These are phyloP conservation scores for Cladophialophora exuberans DNA, from an alignment of 2,329 filamentous ascomycete species.

Conservation along the genomic window DNA sequence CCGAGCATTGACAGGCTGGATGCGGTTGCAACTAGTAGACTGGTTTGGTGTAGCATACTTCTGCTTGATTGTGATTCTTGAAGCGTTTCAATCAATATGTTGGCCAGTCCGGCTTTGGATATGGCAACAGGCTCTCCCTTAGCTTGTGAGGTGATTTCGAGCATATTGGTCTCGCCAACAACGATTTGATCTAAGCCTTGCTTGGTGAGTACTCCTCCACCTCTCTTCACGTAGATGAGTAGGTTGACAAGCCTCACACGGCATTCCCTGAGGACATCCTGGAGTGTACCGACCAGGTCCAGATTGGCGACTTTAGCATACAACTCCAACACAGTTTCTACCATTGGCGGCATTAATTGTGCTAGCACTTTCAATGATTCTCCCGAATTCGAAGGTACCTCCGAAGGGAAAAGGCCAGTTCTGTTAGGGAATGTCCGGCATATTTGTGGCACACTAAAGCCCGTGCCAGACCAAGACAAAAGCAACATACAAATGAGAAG, in stretches of 20 bases:
- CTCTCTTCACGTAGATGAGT: slow-evolving; percentile 22
- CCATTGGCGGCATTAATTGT: slow-evolving; percentile 24
- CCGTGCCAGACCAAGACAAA: slow-evolving; percentile 79
- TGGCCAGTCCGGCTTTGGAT: slow-evolving; percentile 27
- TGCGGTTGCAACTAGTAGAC: slow-evolving; percentile 67
- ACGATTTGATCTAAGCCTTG: slow-evolving; percentile 21
- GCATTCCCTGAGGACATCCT: slow-evolving; percentile 26
- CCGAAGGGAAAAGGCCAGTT: slow-evolving; percentile 18
- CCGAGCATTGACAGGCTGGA: slow-evolving; percentile 81
- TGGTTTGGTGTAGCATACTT: slow-evolving; percentile 19
- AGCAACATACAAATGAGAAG: slow-evolving; percentile 81
- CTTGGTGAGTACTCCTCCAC: slow-evolving; percentile 19
- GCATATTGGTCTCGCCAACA: neutral
- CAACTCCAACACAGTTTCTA: slow-evolving; percentile 27
- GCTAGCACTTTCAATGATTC: slow-evolving; percentile 22
- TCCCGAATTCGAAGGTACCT: slow-evolving; percentile 11
- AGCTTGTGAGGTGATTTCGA: neutral
- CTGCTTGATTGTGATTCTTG: slow-evolving; percentile 28
- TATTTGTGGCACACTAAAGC: slow-evolving; percentile 58
- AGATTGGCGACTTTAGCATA: slow-evolving; percentile 27
- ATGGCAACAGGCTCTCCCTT: slow-evolving; percentile 24
- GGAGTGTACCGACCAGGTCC: slow-evolving; percentile 26
- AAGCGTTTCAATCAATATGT: slow-evolving; percentile 29
- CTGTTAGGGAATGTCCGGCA: slow-evolving; percentile 26
- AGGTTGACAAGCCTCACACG: slow-evolving; percentile 26